phyloP scores from a whole-genome alignment of 768 basidiomycete genomes.

The Mycena leptocephala region DNA sequence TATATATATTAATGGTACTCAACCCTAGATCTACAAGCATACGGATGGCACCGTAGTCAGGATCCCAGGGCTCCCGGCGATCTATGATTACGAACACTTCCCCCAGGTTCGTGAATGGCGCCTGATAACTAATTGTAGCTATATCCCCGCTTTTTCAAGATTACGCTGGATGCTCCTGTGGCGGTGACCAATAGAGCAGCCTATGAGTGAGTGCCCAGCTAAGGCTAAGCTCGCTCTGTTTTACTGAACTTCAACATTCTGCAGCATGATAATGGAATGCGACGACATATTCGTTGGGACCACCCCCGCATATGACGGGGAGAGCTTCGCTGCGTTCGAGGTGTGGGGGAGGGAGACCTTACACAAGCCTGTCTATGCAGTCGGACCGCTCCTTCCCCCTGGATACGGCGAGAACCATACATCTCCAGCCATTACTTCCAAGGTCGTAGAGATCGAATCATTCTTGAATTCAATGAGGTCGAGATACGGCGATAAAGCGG shows the following conservation, averaged over 20 bases:
- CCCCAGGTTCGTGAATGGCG: background rate
- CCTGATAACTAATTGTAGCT: background rate
- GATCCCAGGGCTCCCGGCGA: background rate
- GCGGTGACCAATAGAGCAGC: background rate
- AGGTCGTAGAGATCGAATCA: background rate
- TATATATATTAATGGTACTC: background rate
- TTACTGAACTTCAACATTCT: background rate
- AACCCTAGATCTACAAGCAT: background rate
- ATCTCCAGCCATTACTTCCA: background rate
- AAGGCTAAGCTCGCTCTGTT: too few relatives aligned
- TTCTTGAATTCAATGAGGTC: background rate
- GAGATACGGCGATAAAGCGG: background rate
- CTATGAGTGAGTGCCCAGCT: background rate
- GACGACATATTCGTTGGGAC: constrained; percentile 6
- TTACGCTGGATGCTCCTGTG: background rate
- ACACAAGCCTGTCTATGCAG: background rate
- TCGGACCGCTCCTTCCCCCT: constrained; percentile 10
- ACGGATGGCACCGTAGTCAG: background rate
- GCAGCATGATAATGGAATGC: background rate
- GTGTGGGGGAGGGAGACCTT: background rate
- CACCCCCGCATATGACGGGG: background rate
- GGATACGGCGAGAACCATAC: background rate
- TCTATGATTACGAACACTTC: constrained; percentile 15
- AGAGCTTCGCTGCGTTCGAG: background rate
- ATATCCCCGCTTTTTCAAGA: background rate